Evolutionary conservation across 805 yeast species (phyloP).

Genomic region (Candida boidinii): DNA sequence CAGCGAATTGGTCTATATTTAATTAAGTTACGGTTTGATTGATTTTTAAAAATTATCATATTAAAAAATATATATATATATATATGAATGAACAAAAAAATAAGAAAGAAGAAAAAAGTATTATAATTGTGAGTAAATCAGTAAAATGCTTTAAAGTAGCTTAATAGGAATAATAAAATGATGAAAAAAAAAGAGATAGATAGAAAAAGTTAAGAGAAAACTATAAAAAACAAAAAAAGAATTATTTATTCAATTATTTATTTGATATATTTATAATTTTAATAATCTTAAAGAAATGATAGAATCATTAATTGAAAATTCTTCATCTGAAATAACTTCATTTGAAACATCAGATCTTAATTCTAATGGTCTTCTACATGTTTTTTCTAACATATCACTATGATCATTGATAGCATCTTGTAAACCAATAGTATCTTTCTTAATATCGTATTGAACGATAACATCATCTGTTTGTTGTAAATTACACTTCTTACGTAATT

Average conservation of each 20-base stretch:
- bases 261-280: slow-evolving; percentile 34
- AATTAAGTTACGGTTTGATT: neutral
- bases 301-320: slow-evolving; percentile 75
- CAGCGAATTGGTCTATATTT: too few species aligned
- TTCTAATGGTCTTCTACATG: slow-evolving; percentile 59
- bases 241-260: neutral
- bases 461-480: slow-evolving; percentile 94
- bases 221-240: neutral
- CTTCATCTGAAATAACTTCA: slow-evolving; percentile 75
- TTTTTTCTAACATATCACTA: slow-evolving; percentile 61
- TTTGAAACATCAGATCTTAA: slow-evolving; percentile 34
- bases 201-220: neutral
- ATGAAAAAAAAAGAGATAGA: too few species aligned
- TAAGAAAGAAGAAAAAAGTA: neutral
- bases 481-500: slow-evolving; percentile 94
- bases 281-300: slow-evolving; percentile 70
- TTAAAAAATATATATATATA: neutral
- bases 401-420: slow-evolving; percentile 56
- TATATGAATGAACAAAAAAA: neutral
- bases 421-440: slow-evolving; percentile 61
- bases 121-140: neutral
- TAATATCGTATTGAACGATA: slow-evolving; percentile 68
- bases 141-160: too few species aligned
- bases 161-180: too few species aligned
- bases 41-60: neutral